Base-by-base conservation (phyloP, 2,329 filamentous ascomycete genomes). In the Lizonia empirigonia region DNA sequence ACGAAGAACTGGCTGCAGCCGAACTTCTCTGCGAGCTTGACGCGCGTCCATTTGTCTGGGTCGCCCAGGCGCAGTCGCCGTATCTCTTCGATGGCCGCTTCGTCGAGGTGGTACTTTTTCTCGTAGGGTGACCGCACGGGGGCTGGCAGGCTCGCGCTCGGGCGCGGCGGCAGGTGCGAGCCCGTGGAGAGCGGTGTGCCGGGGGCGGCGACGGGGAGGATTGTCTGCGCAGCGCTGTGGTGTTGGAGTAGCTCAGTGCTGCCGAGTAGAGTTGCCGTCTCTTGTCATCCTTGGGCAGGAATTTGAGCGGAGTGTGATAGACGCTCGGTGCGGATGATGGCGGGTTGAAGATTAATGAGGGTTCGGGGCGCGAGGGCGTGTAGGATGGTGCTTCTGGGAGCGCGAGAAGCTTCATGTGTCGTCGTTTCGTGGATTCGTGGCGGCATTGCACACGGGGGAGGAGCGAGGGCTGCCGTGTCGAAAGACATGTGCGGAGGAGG, bases 231-330 rank as follows among this genome's bases (percentile, higher is more conserved):
- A 62, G 64, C 1, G 66, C 56, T 39, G 55, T 50, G 22, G 58
- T 55, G 27, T 54, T 60, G 19, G 63, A 55, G 38, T 68, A 44
- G 33, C 51, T 53, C 15, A 69, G 50, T 38, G 65, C 65, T 9
- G 73, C 59, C n/a, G 71, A 56, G 60, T 78, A 78, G 23, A 84
- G 68, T 33, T 69, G 63, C 55, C 78, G 74, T 48, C 85, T 78
- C 18, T 77, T 75, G 71, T 88, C 85, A 56, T 78, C 75, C 45
- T 76, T 67, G 5, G 85, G 85, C 7, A 88, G 77, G 68, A 88
- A 88, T 58, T 85, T 85, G 22, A 78, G 73, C 1, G 85, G 85
- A 1, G 85, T 88, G 66, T 86, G 82, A 64, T 84, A 85, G 19
- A 84, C 80, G 54, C 79, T 84, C 7, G 85, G 85, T 6, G 82